Conservation (phyloP, 2,329 filamentous ascomycete species). For the Biscogniauxia mediterranea region DNA sequence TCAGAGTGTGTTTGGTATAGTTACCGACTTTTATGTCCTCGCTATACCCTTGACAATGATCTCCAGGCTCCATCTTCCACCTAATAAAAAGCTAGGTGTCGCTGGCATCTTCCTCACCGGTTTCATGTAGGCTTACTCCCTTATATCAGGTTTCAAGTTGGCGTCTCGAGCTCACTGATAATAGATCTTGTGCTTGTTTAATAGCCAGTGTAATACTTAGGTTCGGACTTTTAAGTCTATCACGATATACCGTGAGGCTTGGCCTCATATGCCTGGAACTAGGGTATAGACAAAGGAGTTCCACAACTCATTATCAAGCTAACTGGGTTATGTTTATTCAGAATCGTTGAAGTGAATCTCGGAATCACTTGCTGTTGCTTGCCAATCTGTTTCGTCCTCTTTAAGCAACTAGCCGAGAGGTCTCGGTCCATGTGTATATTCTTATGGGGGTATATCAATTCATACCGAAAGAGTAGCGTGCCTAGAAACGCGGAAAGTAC, state of each 20-base stretch:
- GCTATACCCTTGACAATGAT: not conserved
- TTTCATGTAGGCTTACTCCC: not conserved
- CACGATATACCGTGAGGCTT: not conserved
- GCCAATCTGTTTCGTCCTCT: not conserved
- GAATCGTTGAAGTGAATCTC: not conserved
- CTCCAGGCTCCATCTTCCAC: not conserved
- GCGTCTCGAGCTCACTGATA: not conserved
- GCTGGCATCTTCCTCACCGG: not conserved
- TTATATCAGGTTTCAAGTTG: not conserved
- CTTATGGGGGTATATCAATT: not conserved
- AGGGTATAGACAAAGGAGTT: not conserved
- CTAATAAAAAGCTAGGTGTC: not conserved
- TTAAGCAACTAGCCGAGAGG: not conserved
- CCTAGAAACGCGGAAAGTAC: not conserved
- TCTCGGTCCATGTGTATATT: not conserved
- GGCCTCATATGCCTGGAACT: not conserved
- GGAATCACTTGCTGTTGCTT: not conserved
- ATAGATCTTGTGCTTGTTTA: not conserved
- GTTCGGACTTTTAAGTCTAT: not conserved
- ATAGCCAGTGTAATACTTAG: not conserved
- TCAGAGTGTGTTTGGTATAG: not conserved
- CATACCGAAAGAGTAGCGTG: not conserved
- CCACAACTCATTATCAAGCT: not conserved
- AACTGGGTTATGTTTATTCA: not conserved
- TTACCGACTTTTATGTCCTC: not conserved